Conservation (phyloP, 495 filamentous ascomycete species). For the Penicillium desertorum region DNA sequence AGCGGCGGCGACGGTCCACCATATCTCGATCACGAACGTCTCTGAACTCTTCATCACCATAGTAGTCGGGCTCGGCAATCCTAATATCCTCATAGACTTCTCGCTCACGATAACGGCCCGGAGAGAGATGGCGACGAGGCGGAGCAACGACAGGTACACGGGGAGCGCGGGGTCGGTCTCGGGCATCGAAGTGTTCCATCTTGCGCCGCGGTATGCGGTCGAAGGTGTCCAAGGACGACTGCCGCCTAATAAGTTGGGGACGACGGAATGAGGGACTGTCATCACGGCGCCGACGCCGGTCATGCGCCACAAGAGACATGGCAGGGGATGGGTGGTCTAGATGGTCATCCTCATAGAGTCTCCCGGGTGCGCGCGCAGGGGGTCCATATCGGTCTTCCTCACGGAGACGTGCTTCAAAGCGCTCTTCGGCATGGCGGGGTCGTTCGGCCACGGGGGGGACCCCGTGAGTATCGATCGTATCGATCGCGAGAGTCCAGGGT, state of each 20-base stretch:
- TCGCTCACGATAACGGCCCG: conserved; percentile 47
- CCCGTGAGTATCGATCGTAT: conserved; percentile 45
- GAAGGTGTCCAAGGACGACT: conserved; percentile 70
- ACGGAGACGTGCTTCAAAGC: conserved; percentile 53
- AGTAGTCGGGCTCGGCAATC: conserved; percentile 64
- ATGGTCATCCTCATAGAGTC: conserved; percentile 52
- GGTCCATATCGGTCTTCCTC: conserved; percentile 58
- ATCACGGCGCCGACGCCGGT: conserved; percentile 40
- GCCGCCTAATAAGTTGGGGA: conserved; percentile 62
- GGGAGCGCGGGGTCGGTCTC: conserved; percentile 35
- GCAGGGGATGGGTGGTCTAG: conserved; percentile 43
- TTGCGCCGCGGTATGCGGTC: conserved; percentile 62
- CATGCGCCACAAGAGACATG: conserved; percentile 40
- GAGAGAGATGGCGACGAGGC: conserved; percentile 36
- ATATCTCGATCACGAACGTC: conserved; percentile 55
- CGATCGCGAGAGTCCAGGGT: conserved; percentile 47
- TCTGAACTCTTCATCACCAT: conserved; percentile 67
- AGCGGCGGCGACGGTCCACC: conserved; percentile 43
- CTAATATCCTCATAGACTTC: conserved; percentile 65
- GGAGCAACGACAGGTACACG: conserved; percentile 27
- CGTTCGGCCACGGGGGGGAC: conserved; percentile 45
- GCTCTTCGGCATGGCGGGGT: conserved; percentile 46
- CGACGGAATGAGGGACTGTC: conserved; percentile 45
- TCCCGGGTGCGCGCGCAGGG: conserved; percentile 48
- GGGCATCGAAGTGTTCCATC: conserved; percentile 52